These are phyloP conservation scores for Phialocephala subalpina DNA, from an alignment of 2,329 filamentous ascomycete genomes.

Conservation along the genomic window DNA sequence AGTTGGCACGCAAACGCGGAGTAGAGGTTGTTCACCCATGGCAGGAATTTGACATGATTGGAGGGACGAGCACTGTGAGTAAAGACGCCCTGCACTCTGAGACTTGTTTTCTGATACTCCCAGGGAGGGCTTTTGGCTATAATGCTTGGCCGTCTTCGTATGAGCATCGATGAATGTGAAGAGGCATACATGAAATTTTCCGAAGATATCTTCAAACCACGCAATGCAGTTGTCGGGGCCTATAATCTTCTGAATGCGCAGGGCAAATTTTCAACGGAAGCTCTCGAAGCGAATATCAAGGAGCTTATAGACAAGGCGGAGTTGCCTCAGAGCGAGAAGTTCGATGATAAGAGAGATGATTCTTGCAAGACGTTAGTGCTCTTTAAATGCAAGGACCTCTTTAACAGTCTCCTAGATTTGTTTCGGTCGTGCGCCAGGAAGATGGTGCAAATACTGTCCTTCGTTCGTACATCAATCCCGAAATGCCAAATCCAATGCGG, in stretches of 20 bases:
- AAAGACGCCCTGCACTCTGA: not conserved
- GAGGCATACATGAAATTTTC: constrained; percentile 37
- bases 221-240: not conserved
- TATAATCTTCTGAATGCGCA: not conserved
- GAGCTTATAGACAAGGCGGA: not conserved
- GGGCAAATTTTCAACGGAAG: not conserved
- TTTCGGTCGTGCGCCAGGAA: constrained; percentile 6
- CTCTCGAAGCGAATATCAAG: not conserved
- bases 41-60: not conserved
- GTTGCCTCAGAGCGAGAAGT: not conserved
- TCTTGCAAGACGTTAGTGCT: not conserved
- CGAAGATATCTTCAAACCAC: constrained; percentile 15
- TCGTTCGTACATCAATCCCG: constrained; percentile 2
- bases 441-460: constrained; percentile 5
- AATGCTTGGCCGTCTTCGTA: constrained; percentile 48
- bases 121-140: constrained; percentile 44
- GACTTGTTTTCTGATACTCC: not conserved
- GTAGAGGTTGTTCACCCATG: not conserved
- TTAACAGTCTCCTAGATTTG: not conserved
- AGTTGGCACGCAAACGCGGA: not conserved
- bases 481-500: constrained; percentile 12
- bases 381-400: no score
- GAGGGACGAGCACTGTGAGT: not conserved
- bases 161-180: constrained; percentile 46
- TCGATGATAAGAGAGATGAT: not conserved